phyloP scores from a whole-genome alignment of 495 filamentous ascomycete species.

The Penicillium simplicissimum region DNA sequence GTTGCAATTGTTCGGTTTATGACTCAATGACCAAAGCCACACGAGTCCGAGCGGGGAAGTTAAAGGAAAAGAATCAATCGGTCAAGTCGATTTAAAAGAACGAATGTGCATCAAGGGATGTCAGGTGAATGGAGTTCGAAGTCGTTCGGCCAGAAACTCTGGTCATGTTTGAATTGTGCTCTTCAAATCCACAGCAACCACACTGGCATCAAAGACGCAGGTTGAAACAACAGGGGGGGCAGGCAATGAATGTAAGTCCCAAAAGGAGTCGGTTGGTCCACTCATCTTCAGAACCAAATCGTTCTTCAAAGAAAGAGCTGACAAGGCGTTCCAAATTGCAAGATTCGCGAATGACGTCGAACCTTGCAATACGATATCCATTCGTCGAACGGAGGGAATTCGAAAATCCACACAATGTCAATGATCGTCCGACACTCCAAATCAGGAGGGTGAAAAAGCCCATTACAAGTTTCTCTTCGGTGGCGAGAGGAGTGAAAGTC shows the following conservation, averaged over 20 bases:
- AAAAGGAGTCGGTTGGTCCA: constrained; percentile 12
- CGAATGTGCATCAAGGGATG: constrained; percentile 13
- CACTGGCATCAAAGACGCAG: constrained; percentile 4
- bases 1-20: constrained; percentile 12
- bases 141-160: not conserved
- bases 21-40: constrained; percentile 4
- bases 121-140: not conserved
- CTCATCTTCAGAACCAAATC: not conserved
- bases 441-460: constrained; percentile 20
- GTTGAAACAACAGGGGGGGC: not conserved
- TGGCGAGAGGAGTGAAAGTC: constrained; percentile 5
- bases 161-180: not conserved
- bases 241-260: constrained; percentile 13
- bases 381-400: not conserved
- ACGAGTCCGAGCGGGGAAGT: not conserved
- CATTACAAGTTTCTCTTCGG: constrained; percentile 33
- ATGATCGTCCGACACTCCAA: constrained; percentile 6
- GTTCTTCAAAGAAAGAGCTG: not conserved
- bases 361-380: not conserved
- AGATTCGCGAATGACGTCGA: not conserved
- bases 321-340: constrained; percentile 3
- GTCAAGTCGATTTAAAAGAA: constrained; percentile 18
- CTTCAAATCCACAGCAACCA: not conserved
- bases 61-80: constrained; percentile 23
- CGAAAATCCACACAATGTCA: not conserved